phyloP scores from a whole-genome alignment of 257 asterid genomes.

The Fraxinus americana region DNA sequence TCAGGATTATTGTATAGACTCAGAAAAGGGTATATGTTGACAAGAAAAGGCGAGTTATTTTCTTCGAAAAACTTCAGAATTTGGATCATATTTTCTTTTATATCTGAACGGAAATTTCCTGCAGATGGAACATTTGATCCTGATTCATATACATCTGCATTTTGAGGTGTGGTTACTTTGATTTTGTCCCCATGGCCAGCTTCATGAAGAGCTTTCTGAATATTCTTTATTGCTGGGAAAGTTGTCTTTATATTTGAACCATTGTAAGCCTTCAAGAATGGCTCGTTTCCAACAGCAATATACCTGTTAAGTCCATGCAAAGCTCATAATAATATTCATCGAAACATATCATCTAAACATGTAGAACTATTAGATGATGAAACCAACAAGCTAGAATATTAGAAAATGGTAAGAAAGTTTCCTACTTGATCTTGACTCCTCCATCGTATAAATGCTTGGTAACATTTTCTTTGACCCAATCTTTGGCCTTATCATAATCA shows the following conservation, averaged over 20 bases:
- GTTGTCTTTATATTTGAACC: constrained; percentile 43
- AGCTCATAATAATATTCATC: neutral
- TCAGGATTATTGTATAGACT: constrained; percentile 39
- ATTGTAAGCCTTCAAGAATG: constrained; percentile 66
- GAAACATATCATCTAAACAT: neutral
- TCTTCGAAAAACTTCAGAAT: constrained; percentile 41
- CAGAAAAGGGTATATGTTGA: constrained; percentile 72
- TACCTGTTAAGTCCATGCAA: constrained; percentile 36
- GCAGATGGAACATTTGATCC: constrained; percentile 53
- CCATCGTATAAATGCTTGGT: constrained; percentile 51
- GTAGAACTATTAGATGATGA: neutral
- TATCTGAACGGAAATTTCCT: constrained; percentile 54
- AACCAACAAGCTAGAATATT: neutral
- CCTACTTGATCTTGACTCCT: constrained; percentile 70
- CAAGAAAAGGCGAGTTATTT: constrained; percentile 56
- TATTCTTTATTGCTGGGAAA: constrained; percentile 68
- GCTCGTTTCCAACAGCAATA: constrained; percentile 89
- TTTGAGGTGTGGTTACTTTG: constrained; percentile 85
- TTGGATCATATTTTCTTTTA: constrained; percentile 43
- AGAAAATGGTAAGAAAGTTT: neutral
- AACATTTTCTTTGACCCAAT: constrained; percentile 67
- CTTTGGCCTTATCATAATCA: constrained; percentile 51
- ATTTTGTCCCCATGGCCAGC: constrained; percentile 66
- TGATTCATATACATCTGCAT: constrained; percentile 75
- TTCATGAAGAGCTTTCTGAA: constrained; percentile 68